Evolutionary conservation across 176 grass and related monocot species (phyloP).

Genomic region (Cenchrus fungigraminus): DNA sequence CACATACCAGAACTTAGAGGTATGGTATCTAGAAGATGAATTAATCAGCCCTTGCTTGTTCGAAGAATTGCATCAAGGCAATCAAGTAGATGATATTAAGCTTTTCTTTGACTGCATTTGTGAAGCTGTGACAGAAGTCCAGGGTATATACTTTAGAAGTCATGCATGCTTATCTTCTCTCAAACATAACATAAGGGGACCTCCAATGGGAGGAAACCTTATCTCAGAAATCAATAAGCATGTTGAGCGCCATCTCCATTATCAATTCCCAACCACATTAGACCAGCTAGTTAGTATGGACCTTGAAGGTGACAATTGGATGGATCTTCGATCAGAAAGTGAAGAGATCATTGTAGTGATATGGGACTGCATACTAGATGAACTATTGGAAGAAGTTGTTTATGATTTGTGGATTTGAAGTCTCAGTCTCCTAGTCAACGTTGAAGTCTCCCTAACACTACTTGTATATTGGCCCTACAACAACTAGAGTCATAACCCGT

Average conservation of each 20-base stretch:
- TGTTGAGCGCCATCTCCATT: conserved; percentile 42
- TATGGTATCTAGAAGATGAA: conserved; percentile 65
- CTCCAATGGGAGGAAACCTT: conserved; percentile 51
- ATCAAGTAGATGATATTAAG: conserved; percentile 49
- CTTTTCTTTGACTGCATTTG: conserved; percentile 64
- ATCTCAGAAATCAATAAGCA: conserved; percentile 53
- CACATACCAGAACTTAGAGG: conserved; percentile 44
- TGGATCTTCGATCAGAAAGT: conserved; percentile 46
- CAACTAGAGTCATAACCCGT: conserved; percentile 2
- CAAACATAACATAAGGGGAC: conserved; percentile 25
- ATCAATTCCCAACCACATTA: conserved; percentile 50
- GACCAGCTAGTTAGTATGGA: conserved; percentile 45
- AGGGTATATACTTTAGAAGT: conserved; percentile 46
- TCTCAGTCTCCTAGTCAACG: conserved; percentile 27
- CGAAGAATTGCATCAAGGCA: conserved; percentile 50
- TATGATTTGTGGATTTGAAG: conserved; percentile 51
- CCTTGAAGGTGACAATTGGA: conserved; percentile 51
- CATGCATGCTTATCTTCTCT: conserved; percentile 45
- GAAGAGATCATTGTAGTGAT: conserved; percentile 35
- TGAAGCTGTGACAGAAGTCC: conserved; percentile 58
- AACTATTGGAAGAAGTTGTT: conserved; percentile 52
- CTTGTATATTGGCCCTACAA: conserved; percentile 8
- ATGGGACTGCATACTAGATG: conserved; percentile 54
- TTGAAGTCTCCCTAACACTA: conserved; percentile 12
- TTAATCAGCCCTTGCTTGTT: conserved; percentile 58